Evolutionary conservation across 2,329 filamentous ascomycete species (phyloP), one percentile per base, ranked within the genome.

Genomic region (Calonectria hawksworthii): DNA sequence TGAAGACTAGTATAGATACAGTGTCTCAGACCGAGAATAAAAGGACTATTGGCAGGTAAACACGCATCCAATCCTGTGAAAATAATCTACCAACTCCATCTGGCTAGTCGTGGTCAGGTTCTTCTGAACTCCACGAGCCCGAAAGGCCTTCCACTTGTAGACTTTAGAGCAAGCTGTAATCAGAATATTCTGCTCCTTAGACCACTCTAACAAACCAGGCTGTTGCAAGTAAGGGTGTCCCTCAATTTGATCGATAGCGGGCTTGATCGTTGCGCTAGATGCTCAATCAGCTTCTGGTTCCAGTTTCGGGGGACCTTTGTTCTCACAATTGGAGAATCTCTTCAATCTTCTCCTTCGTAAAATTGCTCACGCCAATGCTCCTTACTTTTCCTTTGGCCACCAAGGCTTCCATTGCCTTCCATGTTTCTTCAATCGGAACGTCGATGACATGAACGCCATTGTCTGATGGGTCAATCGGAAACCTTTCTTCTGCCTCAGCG

Each of bases 181-280:
- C 73, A 91, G 86, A 75, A 94, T 93, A 74, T 86, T 86, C 82
- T 93, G 63, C 30, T 73, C 6, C 47, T 71, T 59, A 4, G 54
- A 75, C 67, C 67, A 92, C 18, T 88, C 85, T 10, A 93, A 83
- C 50, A 94, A 84, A 30, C 89, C 86, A 4, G 85, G 85, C 81
- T 91, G 93, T 81, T 93, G 93, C 18, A 94, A 87, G 79, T 93
- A 82, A 74, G 77, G 78, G 13, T 80, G 78, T 3, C 76, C 73
- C 54, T 80, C 78, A 23, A 91, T 86, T 82, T 91, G 89, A 84
- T 90, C 90, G 71, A 90, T 85, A 21, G 85, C 79, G 0, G 89
- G 89, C 76, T 85, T 86, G 80, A 90, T 85, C 76, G 86, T 85
- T 67, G 88, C 88, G 21, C 90, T 89, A 41, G 78, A 81, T n/a